Evolutionary conservation across 768 basidiomycete genomes (phyloP).

Genomic region (Boletus patriciae): DNA sequence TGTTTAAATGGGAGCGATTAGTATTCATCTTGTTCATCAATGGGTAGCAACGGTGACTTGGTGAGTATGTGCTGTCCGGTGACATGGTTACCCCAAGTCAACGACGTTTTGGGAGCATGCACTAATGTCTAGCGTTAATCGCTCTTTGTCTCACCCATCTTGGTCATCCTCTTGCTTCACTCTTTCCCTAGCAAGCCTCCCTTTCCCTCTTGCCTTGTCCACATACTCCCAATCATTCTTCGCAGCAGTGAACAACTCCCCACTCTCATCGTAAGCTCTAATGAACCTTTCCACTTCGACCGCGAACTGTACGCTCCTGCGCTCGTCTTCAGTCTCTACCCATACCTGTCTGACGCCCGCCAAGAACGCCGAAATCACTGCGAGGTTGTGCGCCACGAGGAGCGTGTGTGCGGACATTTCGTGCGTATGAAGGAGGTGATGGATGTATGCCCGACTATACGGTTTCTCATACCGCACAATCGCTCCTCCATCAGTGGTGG

Average conservation of each 20-base stretch:
- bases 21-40: neutral
- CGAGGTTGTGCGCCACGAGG: constrained; percentile 73
- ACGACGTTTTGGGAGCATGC: neutral
- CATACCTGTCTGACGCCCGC: constrained; percentile 49
- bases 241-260: constrained; percentile 52
- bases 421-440: constrained; percentile 85
- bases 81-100: no score
- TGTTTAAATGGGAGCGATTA: neutral
- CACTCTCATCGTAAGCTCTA: constrained; percentile 48
- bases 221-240: constrained; percentile 61
- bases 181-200: constrained; percentile 66
- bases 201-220: constrained; percentile 71
- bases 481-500: neutral
- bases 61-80: neutral
- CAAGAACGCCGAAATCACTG: constrained; percentile 66
- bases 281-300: constrained; percentile 53
- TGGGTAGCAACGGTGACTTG: no score
- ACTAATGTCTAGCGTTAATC: neutral
- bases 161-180: constrained; percentile 31
- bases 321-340: neutral
- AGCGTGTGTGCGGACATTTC: constrained; percentile 86
- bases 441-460: constrained; percentile 63
- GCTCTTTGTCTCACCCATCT: neutral
- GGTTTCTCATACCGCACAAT: constrained; percentile 29
- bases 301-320: constrained; percentile 27